Percentiles rank a stretch among this genome's conserved stretches.
These are phyloP conservation scores for Boletus sp. DNA, from an alignment of 768 basidiomycete species.

Conservation along the genomic window DNA sequence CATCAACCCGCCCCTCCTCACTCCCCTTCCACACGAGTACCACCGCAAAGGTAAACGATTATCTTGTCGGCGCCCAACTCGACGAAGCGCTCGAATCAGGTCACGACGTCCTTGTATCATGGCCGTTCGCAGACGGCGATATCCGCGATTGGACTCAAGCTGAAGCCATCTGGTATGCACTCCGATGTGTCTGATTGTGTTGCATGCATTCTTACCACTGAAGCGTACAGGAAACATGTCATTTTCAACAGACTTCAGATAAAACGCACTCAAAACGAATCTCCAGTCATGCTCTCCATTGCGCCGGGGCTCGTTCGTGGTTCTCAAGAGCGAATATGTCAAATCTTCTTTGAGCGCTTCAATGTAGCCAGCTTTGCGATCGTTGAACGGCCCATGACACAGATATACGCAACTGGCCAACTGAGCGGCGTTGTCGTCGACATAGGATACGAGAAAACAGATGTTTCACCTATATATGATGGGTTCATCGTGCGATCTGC, in stretches of 20 bases:
- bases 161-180: conserved; percentile 78
- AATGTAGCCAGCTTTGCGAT: conserved; percentile 82
- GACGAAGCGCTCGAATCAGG: conserved; percentile 77
- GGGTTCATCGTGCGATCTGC: conserved; percentile 58
- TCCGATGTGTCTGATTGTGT: not conserved
- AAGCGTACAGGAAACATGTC: conserved; percentile 69
- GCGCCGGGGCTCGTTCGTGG: conserved; percentile 61
- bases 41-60: conserved; percentile 66
- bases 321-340: conserved; percentile 71
- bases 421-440: conserved; percentile 80
- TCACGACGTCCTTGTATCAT: conserved; percentile 71
- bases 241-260: conserved; percentile 74
- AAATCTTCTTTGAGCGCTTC: conserved; percentile 90
- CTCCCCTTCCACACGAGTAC: conserved; percentile 42
- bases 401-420: conserved; percentile 74
- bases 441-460: conserved; percentile 72
- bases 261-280: conserved; percentile 83
- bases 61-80: conserved; percentile 76
- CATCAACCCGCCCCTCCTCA: conserved; percentile 48
- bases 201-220: conserved; percentile 3
- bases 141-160: conserved; percentile 80
- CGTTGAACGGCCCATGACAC: conserved; percentile 80
- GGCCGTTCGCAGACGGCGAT: conserved; percentile 78
- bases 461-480: conserved; percentile 77
- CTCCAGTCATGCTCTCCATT: conserved; percentile 77